These are phyloP conservation scores for Oryza officinalis DNA, from an alignment of 176 grass and related monocot genomes.

Conservation along the genomic window DNA sequence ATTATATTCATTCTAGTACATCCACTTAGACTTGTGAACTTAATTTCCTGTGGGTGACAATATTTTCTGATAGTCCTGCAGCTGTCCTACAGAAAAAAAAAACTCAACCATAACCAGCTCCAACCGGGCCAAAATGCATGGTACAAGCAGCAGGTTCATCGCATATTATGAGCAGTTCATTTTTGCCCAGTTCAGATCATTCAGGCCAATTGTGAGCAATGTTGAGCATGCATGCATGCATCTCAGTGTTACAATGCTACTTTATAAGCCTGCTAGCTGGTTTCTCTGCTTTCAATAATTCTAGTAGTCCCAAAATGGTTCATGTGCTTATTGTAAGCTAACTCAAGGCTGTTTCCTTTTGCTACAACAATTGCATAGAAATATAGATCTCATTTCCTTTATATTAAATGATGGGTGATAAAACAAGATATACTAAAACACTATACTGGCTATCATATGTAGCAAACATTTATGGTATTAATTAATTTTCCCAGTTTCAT, in stretches of 20 bases:
- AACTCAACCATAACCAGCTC: too few relatives aligned
- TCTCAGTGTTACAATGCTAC: too few relatives aligned
- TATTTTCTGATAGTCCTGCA: too few relatives aligned
- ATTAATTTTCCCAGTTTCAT: not conserved
- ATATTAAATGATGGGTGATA: not conserved
- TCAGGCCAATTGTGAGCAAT: not conserved
- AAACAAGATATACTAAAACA: not conserved
- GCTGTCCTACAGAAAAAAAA: too few relatives aligned
- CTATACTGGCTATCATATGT: not conserved
- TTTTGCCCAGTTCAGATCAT: not conserved
- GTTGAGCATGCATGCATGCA: not conserved
- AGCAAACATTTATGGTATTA: not conserved
- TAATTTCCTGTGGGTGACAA: too few relatives aligned
- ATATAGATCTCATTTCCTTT: not conserved
- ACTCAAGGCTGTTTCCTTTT: not conserved
- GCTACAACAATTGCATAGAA: not conserved
- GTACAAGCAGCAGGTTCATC: not conserved
- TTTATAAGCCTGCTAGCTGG: too few relatives aligned
- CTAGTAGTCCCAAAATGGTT: not conserved
- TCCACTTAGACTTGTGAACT: not conserved
- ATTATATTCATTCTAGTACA: not conserved
- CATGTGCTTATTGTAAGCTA: not conserved
- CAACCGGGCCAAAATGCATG: too few relatives aligned
- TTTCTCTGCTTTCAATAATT: too few relatives aligned
- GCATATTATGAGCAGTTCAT: not conserved